Conservation (phyloP, 2,329 filamentous ascomycete genomes). For the Triangularia setosa region DNA sequence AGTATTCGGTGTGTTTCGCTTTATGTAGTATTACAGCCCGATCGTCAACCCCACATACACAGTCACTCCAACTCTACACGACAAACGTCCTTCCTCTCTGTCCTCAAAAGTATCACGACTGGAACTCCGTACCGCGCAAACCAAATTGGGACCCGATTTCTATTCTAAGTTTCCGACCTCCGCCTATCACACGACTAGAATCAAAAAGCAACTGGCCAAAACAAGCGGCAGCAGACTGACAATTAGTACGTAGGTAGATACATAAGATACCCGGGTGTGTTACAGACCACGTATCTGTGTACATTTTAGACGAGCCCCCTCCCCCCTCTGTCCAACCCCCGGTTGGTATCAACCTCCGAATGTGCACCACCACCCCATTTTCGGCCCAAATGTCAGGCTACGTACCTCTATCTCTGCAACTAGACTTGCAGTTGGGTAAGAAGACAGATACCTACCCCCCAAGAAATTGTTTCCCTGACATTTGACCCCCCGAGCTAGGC, state of each 20-base stretch:
- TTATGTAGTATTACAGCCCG: background rate
- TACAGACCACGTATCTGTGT: background rate
- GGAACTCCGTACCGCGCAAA: background rate
- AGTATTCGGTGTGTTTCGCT: background rate
- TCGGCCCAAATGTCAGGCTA: background rate
- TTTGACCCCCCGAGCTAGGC: background rate
- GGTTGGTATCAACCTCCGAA: background rate
- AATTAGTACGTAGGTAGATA: background rate
- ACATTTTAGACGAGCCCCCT: background rate
- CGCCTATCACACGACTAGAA: background rate
- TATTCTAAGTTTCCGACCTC: background rate
- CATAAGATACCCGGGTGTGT: background rate
- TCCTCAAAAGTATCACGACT: background rate
- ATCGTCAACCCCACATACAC: background rate
- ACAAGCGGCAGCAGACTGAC: background rate
- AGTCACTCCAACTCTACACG: background rate
- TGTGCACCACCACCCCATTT: background rate
- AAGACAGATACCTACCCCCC: background rate
- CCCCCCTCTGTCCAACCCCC: background rate
- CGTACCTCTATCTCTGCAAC: background rate
- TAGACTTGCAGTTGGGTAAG: background rate
- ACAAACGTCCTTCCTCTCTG: background rate
- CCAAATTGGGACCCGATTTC: background rate
- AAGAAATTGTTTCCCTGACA: background rate
- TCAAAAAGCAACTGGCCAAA: too few relatives aligned